These are phyloP conservation scores for Oehlia diaphana DNA, from an alignment of 192 early-diverging fungal species.

Conservation along the genomic window DNA sequence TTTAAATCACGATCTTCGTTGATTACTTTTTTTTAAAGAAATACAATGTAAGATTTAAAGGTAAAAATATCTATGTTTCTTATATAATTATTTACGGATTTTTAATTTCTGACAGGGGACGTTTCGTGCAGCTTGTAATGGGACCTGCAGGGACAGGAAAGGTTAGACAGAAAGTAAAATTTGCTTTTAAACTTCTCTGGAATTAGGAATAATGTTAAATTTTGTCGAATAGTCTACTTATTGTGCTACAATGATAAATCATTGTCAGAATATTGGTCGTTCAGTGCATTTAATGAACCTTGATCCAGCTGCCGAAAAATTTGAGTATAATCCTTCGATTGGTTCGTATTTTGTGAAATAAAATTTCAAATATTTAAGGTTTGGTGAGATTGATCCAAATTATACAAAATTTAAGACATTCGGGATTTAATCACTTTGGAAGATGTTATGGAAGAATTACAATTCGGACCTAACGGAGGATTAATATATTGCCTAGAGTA, in stretches of 20 bases:
- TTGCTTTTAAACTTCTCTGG: not conserved
- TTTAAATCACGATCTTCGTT: too few species aligned
- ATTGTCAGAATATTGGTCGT: constrained; percentile 82
- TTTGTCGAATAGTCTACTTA: constrained; percentile 70
- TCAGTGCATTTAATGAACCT: constrained; percentile 92
- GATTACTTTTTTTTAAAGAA: too few species aligned
- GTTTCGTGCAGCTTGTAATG: constrained; percentile 93
- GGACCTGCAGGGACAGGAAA: constrained; percentile 94
- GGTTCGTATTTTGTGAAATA: constrained; percentile 40
- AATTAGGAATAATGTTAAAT: not conserved
- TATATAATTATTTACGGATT: not conserved
- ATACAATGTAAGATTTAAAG: too few species aligned
- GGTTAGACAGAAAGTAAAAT: constrained; percentile 36
- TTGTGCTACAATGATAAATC: constrained; percentile 93
- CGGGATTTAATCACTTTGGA: constrained; percentile 95
- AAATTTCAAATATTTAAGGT: not conserved
- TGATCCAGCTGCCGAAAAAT: constrained; percentile 96
- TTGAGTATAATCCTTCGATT: constrained; percentile 89
- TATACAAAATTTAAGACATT: constrained; percentile 63
- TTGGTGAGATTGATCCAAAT: not conserved
- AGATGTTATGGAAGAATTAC: constrained; percentile 97
- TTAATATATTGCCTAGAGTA: constrained; percentile 96
- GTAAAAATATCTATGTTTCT: not conserved
- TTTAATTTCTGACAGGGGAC: constrained; percentile 48
- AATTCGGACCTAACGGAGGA: constrained; percentile 97